A percentile compares a stretch with the other conserved stretches of the same genome.
Evolutionary conservation across 73 alveolate genomes (phyloP).

Genomic region (Paramecium octaurelia): DNA sequence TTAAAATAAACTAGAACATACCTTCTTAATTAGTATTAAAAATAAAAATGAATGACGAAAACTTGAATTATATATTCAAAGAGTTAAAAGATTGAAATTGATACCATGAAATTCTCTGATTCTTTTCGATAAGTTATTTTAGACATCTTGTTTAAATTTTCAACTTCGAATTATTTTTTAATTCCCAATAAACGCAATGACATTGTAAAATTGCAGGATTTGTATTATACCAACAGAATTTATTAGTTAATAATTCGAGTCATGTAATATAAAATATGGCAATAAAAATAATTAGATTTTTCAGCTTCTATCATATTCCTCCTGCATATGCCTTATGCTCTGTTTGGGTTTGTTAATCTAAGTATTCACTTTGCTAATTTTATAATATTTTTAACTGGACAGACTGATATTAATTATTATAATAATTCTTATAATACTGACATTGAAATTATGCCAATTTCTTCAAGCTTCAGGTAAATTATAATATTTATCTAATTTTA

Average conservation of each 20-base stretch:
- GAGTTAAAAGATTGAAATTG: background rate
- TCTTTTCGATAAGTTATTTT: background rate
- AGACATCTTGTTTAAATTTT: background rate
- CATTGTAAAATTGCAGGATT: background rate
- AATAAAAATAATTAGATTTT: background rate
- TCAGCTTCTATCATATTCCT: background rate
- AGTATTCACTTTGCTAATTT: no score
- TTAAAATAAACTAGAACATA: background rate
- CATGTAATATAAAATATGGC: background rate
- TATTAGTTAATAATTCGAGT: background rate
- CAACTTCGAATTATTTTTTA: background rate
- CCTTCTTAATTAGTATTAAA: background rate
- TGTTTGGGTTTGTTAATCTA: background rate
- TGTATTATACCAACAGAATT: background rate
- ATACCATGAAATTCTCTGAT: background rate
- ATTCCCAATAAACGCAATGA: background rate
- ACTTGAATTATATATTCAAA: background rate
- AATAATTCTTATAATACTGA: background rate
- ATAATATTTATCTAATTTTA: no score
- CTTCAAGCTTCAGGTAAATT: background rate
- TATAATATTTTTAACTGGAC: background rate
- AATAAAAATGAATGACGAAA: background rate
- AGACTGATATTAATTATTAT: background rate
- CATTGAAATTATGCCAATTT: no score
- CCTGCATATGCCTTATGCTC: background rate